Percentiles rank a stretch among this genome's conserved stretches.
Evolutionary conservation across 805 yeast species (phyloP).

Genomic region (Candida chilensis): DNA sequence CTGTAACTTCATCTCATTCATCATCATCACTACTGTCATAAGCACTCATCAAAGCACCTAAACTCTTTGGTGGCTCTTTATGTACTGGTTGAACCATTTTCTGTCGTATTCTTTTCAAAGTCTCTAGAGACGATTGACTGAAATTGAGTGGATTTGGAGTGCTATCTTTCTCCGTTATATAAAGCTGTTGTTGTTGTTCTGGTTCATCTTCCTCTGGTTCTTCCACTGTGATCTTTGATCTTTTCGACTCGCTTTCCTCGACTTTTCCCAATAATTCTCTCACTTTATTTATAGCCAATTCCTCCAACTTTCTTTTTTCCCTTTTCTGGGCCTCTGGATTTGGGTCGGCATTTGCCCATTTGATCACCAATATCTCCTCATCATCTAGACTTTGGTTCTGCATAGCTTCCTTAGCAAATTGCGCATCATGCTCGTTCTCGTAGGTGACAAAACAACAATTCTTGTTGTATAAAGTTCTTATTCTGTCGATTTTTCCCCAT

Average conservation of each 20-base stretch:
- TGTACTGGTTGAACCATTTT: background rate
- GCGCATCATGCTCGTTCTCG: conserved; percentile 65
- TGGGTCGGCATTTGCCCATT: conserved; percentile 92
- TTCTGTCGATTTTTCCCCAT: conserved; percentile 68
- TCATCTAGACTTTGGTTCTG: conserved; percentile 61
- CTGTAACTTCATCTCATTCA: too few species aligned
- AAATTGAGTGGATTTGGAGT: background rate
- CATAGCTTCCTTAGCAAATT: conserved; percentile 95
- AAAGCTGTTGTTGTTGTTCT: conserved; percentile 4
- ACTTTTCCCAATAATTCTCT: conserved; percentile 24
- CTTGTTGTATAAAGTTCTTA: conserved; percentile 50
- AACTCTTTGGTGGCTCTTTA: background rate
- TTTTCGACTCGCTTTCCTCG: conserved; percentile 11
- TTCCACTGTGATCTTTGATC: conserved; percentile 10
- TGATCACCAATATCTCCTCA: conserved; percentile 56
- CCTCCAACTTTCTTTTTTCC: conserved; percentile 39
- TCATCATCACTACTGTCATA: conserved; percentile 5
- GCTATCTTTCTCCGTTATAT: too few species aligned
- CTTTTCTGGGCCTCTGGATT: conserved; percentile 54
- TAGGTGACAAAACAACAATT: conserved; percentile 76
- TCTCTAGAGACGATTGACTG: background rate
- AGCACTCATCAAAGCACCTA: conserved; percentile 2
- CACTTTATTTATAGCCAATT: conserved; percentile 46
- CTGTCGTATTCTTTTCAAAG: background rate
- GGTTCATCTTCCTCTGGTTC: conserved; percentile 7